These are phyloP conservation scores for Vaccinium darrowii DNA, from an alignment of 148 eudicot species.

Conservation along the genomic window DNA sequence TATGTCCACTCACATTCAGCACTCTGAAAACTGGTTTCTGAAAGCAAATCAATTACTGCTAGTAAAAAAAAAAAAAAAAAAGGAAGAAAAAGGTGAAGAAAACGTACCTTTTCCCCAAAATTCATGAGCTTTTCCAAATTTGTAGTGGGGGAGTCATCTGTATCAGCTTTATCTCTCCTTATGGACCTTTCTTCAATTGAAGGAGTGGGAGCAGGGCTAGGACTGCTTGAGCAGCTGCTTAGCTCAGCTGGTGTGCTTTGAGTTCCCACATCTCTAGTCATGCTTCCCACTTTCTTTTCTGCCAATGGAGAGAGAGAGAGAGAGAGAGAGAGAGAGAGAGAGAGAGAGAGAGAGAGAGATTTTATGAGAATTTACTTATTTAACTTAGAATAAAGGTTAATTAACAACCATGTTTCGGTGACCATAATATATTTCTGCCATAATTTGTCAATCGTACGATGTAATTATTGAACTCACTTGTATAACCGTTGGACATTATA, in stretches of 20 bases:
- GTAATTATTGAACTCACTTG: neutral
- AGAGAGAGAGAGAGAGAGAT: neutral
- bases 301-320: neutral
- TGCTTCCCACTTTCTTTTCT: conserved; percentile 40
- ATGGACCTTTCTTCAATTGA: conserved; percentile 56
- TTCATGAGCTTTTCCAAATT: conserved; percentile 22
- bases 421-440: neutral
- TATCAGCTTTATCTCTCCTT: conserved; percentile 32
- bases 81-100: neutral
- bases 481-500: neutral
- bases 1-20: no score
- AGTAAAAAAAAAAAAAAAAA: neutral
- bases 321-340: neutral
- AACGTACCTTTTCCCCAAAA: conserved; percentile 44
- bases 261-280: conserved; percentile 70
- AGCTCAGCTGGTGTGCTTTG: conserved; percentile 56
- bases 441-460: neutral
- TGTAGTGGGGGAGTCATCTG: conserved; percentile 39
- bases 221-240: conserved; percentile 42
- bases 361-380: neutral
- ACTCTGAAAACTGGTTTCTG: no score
- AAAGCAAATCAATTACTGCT: no score
- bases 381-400: neutral
- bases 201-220: conserved; percentile 56
- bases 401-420: neutral